Conservation (phyloP, 2,329 filamentous ascomycete species). For the Fusarium oxysporum region DNA sequence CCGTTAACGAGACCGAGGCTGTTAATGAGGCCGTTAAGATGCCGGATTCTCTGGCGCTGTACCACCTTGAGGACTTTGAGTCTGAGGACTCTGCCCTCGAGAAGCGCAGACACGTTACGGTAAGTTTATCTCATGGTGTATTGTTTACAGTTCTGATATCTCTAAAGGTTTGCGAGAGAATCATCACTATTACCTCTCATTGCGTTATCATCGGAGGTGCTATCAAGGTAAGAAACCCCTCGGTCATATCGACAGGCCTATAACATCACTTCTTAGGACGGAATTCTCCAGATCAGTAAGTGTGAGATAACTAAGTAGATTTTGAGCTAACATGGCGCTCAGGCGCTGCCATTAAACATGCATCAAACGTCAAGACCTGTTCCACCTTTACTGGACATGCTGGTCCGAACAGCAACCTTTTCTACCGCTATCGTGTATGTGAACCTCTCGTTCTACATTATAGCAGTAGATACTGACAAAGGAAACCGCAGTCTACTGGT, state of each 20-base stretch:
- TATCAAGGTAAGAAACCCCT: not conserved
- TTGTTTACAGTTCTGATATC: too few species aligned
- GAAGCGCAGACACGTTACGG: not conserved
- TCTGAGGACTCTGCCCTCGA: rapidly evolving
- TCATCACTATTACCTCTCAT: rapidly evolving
- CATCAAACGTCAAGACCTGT: not conserved
- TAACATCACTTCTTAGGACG: rapidly evolving
- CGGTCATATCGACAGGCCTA: rapidly evolving
- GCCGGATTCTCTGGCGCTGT: rapidly evolving
- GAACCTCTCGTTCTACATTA: not conserved
- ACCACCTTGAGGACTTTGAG: not conserved
- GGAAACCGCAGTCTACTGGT: not conserved
- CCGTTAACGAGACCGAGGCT: not conserved
- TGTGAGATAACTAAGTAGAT: rapidly evolving
- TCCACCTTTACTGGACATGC: not conserved
- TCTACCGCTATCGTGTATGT: not conserved
- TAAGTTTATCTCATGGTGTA: too few species aligned
- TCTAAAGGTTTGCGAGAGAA: not conserved
- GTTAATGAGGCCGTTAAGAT: not conserved
- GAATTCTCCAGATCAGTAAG: not conserved
- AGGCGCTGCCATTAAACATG: not conserved
- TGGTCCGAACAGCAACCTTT: not conserved
- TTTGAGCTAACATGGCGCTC: rapidly evolving
- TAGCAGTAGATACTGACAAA: not conserved
- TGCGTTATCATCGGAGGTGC: not conserved